Conservation (phyloP, 2,329 filamentous ascomycete species). For the Hypomyces rosellus region DNA sequence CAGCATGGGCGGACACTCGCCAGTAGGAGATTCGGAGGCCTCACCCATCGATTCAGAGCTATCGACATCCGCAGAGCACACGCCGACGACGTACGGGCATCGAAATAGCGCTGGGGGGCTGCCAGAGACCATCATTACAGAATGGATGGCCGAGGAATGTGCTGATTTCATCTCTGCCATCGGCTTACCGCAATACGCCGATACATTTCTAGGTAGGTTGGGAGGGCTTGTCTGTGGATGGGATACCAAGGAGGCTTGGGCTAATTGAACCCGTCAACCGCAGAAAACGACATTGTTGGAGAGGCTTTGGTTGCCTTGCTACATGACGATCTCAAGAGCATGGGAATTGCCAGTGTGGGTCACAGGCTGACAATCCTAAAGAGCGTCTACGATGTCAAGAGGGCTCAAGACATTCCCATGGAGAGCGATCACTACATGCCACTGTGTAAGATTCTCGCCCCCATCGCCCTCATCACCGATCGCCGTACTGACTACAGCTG, state of each 20-base stretch:
- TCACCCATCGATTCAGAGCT: conserved; percentile 68
- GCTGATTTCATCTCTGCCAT: conserved; percentile 80
- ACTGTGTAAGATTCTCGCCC: conserved; percentile 54
- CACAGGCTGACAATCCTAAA: conserved; percentile 93
- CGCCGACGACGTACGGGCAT: conserved; percentile 70
- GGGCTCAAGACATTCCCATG: conserved; percentile 83
- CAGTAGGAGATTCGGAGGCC: conserved; percentile 61
- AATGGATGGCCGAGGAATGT: conserved; percentile 82
- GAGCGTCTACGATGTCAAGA: conserved; percentile 92
- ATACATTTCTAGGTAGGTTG: conserved; percentile 71
- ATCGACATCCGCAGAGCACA: conserved; percentile 64
- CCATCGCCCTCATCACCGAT: neutral
- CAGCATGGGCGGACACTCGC: conserved; percentile 61
- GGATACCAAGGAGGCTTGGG: neutral
- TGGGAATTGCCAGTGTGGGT: conserved; percentile 87
- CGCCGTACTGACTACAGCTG: conserved; percentile 15
- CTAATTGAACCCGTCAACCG: conserved; percentile 12
- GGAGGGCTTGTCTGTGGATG: conserved; percentile 47
- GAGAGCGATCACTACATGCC: conserved; percentile 93
- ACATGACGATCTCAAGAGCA: conserved; percentile 90
- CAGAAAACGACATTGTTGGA: conserved; percentile 91
- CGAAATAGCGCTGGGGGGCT: conserved; percentile 58
- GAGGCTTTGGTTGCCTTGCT: conserved; percentile 83
- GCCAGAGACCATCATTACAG: conserved; percentile 68
- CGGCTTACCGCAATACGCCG: conserved; percentile 75